These are phyloP conservation scores for Halteria grandinella DNA, from an alignment of 73 alveolate genomes.

Conservation along the genomic window DNA sequence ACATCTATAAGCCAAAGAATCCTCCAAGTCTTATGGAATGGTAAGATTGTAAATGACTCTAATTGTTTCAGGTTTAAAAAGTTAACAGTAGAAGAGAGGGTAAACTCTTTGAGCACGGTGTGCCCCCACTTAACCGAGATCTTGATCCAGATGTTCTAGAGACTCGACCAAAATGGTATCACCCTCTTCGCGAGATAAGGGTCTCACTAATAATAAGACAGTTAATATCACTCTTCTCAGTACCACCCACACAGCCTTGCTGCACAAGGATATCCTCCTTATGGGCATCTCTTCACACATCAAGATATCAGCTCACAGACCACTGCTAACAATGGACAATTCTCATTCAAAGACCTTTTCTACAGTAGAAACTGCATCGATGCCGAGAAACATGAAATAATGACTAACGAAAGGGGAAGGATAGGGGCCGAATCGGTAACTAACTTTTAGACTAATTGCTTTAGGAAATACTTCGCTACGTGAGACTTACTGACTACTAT, in stretches of 20 bases:
- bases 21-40: slow-evolving; percentile 46
- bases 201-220: not conserved
- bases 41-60: not conserved
- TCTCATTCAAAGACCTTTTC: not conserved
- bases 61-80: slow-evolving; percentile 24
- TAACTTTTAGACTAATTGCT: not conserved
- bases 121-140: slow-evolving; percentile 37
- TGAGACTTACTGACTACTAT: slow-evolving; percentile 12
- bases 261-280: not conserved
- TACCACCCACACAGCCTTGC: not conserved
- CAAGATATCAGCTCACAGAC: too few relatives aligned
- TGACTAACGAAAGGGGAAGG: slow-evolving; percentile 12
- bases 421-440: slow-evolving; percentile 31
- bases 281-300: too few relatives aligned
- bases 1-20: slow-evolving; percentile 42
- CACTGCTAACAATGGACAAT: too few relatives aligned
- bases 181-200: not conserved
- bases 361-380: too few relatives aligned
- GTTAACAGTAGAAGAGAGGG: slow-evolving; percentile 46
- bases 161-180: slow-evolving; percentile 14
- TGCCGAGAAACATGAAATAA: not conserved
- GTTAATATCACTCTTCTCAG: not conserved
- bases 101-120: slow-evolving; percentile 24
- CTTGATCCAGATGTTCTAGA: slow-evolving; percentile 12
- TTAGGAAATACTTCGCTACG: slow-evolving; percentile 37